These are phyloP conservation scores for Exophiala calicioides DNA, from an alignment of 2,329 filamentous ascomycete species.

Conservation along the genomic window DNA sequence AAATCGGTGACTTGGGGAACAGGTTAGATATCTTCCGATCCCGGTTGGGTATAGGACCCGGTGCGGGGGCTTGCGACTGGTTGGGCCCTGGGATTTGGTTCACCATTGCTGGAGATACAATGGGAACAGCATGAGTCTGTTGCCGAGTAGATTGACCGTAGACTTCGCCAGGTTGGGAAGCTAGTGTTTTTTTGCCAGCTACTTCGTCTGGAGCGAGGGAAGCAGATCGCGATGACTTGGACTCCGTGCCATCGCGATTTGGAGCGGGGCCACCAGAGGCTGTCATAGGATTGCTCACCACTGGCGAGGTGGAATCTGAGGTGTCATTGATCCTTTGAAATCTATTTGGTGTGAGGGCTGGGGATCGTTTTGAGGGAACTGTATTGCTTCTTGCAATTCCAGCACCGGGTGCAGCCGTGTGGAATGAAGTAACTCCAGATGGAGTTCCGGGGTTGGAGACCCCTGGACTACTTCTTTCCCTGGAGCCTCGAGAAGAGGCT, in stretches of 20 bases:
- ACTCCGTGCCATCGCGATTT: slow-evolving; percentile 10
- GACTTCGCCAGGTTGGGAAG: slow-evolving; percentile 7
- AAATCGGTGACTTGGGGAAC: slow-evolving; percentile 67
- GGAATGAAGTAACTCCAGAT: slow-evolving; percentile 47
- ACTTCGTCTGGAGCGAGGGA: slow-evolving; percentile 21
- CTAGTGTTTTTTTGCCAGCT: slow-evolving; percentile 1
- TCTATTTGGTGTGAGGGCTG: slow-evolving; percentile 66
- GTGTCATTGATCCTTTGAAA: slow-evolving; percentile 53
- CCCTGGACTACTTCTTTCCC: slow-evolving; percentile 63
- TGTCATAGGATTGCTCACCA: slow-evolving; percentile 7
- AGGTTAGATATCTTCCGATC: slow-evolving; percentile 70
- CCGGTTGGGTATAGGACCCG: slow-evolving; percentile 56
- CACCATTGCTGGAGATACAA: neutral
- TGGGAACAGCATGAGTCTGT: slow-evolving; percentile 5
- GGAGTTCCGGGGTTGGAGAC: slow-evolving; percentile 67
- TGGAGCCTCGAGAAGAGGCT: slow-evolving; percentile 84
- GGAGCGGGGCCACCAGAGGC: slow-evolving; percentile 6
- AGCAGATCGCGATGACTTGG: slow-evolving; percentile 22
- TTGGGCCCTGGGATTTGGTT: too few relatives aligned
- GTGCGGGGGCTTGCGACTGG: too few relatives aligned
- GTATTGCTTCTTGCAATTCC: slow-evolving; percentile 84
- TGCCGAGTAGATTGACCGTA: slow-evolving; percentile 6
- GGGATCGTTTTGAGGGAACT: slow-evolving; percentile 85
- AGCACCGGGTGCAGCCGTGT: slow-evolving; percentile 37
- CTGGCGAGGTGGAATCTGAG: slow-evolving; percentile 16